phyloP scores from a whole-genome alignment of 345 rosid genomes.

The Psidium friedrichsthalianum region DNA sequence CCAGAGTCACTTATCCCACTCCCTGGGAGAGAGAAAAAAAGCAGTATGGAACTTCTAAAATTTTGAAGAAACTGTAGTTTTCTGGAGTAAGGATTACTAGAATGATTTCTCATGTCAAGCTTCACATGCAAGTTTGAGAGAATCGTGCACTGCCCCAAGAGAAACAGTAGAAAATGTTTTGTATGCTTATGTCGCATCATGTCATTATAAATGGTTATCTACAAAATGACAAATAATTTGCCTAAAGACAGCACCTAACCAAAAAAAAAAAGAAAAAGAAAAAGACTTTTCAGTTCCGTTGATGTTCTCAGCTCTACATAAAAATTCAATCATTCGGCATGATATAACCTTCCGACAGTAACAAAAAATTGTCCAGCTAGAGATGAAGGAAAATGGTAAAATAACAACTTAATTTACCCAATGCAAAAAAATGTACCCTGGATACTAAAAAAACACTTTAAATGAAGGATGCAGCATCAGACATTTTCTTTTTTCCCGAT shows the following conservation, averaged over 20 bases:
- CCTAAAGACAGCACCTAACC: not conserved
- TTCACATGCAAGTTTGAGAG: not conserved
- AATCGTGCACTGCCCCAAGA: not conserved
- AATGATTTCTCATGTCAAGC: not conserved
- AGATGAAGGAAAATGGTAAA: not conserved
- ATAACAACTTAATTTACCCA: not conserved
- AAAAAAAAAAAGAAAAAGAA: not conserved
- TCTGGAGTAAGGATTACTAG: not conserved
- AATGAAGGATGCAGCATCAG: not conserved
- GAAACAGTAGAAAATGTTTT: not conserved
- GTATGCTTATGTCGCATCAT: not conserved
- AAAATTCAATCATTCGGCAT: not conserved
- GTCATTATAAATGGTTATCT: not conserved
- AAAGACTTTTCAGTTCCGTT: not conserved
- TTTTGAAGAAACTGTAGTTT: not conserved
- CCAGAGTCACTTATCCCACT: not conserved
- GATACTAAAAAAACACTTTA: not conserved
- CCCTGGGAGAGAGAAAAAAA: not conserved
- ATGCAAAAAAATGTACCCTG: not conserved
- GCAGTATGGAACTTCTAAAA: not conserved
- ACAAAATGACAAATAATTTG: not conserved
- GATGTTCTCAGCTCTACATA: not conserved
- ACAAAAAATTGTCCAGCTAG: not conserved
- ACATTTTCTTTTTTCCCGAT: not conserved
- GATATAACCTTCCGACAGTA: not conserved